Evolutionary conservation across 139 green algal genomes (phyloP), one percentile per base, ranked within the genome.

Genomic region (Dunaliella sp.): DNA sequence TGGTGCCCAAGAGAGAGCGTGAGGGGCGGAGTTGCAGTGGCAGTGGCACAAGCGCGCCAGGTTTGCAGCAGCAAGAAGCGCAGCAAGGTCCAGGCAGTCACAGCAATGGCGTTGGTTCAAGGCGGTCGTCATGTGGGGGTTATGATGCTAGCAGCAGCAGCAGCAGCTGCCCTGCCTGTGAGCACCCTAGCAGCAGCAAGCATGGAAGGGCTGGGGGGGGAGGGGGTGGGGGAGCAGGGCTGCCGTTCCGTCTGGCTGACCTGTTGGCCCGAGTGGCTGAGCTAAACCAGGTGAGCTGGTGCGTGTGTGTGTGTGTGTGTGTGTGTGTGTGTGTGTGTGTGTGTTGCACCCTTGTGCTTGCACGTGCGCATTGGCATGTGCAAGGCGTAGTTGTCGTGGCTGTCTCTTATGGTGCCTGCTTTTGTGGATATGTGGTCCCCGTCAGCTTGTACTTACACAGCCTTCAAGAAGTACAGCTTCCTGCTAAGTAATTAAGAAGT

Each of bases 231-330:
- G n/a, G n/a, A 7, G 59, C 31, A 38, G 34, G 36, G 34, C 73
- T 85, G 36, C 82, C 86, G 3, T 87, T 87, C 83, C 73, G 81
- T 22, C 36, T 87, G 48, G 58, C 86, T 85, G 89, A 88, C 38
- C 83, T 92, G 25, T 36, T 77, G 30, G 38, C 78, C 1, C 84
- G 84, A 7, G 85, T 91, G 24, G 88, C 90, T 33, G 88, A 90
- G 30, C 81, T 92, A 21, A 91, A 91, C 58, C 65, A 90, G 37
- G 48, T 65, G 48, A 65, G 48, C n/a, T n/a, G n/a, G n/a, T n/a
- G n/a, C n/a, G n/a, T n/a, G n/a, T n/a, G n/a, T n/a, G n/a, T n/a
- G n/a, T n/a, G n/a, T n/a, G n/a, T n/a, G n/a, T n/a, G n/a, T n/a
- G n/a, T n/a, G n/a, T n/a, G n/a, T n/a, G n/a, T n/a, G n/a, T n/a